A percentile compares a stretch with the other conserved stretches of the same genome.
phyloP scores from a whole-genome alignment of 2,329 filamentous ascomycete species.

The Escovopsis sp. region DNA sequence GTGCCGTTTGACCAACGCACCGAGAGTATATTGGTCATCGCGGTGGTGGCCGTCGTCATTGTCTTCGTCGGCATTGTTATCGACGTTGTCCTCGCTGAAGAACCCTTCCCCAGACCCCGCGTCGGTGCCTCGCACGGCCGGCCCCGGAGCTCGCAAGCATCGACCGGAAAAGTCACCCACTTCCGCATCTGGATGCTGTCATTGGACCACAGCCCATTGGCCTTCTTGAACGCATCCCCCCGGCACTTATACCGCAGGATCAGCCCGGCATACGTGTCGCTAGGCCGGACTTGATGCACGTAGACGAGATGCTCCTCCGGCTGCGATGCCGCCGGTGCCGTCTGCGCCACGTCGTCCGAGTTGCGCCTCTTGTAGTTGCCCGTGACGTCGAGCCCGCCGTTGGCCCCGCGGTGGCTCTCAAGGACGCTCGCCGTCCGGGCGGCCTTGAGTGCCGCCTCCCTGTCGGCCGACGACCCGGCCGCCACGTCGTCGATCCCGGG shows the following conservation, averaged over 20 bases:
- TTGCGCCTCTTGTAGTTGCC: conserved; percentile 49
- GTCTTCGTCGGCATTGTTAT: no score
- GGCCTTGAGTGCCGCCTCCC: conserved; percentile 38
- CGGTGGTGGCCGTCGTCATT: no score
- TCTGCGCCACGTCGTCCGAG: conserved; percentile 43
- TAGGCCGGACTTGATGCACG: conserved; percentile 67
- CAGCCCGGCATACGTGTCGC: conserved; percentile 81
- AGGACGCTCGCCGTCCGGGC: conserved; percentile 43
- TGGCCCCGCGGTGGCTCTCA: conserved; percentile 45
- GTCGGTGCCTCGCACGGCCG: conserved; percentile 42
- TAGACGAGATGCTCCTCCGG: conserved; percentile 72
- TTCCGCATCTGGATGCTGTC: conserved; percentile 79
- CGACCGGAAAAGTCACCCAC: conserved; percentile 70
- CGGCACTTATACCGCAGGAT: conserved; percentile 82
- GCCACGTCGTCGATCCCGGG: conserved; percentile 34
- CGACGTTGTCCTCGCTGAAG: no score
- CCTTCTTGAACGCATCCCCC: conserved; percentile 65
- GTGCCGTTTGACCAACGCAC: no score
- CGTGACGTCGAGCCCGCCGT: conserved; percentile 38
- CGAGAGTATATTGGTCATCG: no score
- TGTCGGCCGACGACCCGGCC: conserved; percentile 35
- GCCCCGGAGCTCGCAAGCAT: conserved; percentile 75
- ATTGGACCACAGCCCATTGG: conserved; percentile 89
- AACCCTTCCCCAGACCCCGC: no score
- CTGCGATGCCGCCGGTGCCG: conserved; percentile 41